These are phyloP conservation scores for Discostella stelligera DNA, from an alignment of 352 stramenopile genomes.

Conservation along the genomic window DNA sequence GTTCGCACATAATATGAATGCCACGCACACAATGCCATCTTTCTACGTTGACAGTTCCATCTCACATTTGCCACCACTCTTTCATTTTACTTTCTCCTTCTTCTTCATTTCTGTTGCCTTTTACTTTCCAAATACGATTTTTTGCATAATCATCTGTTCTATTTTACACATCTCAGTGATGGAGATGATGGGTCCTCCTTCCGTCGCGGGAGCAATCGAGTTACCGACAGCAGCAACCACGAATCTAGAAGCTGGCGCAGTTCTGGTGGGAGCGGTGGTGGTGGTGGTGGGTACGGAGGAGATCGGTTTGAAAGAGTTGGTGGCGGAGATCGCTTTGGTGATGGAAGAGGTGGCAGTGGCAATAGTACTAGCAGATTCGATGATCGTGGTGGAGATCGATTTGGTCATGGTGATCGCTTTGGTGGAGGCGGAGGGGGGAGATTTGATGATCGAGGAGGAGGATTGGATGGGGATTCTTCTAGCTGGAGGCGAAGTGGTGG, in stretches of 20 bases:
- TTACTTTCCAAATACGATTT: no score
- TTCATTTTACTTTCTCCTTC: conserved; percentile 13
- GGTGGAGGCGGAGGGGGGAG: conserved; percentile 12
- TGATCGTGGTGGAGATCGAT: conserved; percentile 13
- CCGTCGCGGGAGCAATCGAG: conserved; percentile 33
- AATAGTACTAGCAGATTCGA: conserved; percentile 3
- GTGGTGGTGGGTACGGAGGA: conserved; percentile 19
- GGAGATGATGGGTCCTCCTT: conserved; percentile 58
- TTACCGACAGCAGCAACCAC: neutral
- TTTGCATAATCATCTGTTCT: no score
- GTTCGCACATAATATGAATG: no score
- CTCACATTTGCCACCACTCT: conserved; percentile 32
- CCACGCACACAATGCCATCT: no score
- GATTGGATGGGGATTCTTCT: neutral
- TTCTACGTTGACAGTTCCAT: no score
- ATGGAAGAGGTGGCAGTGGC: conserved; percentile 16
- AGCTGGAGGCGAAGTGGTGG: conserved; percentile 14
- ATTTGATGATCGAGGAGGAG: conserved; percentile 6
- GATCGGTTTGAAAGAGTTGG: conserved; percentile 15
- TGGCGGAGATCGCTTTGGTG: conserved; percentile 11
- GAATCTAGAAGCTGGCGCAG: conserved; percentile 1
- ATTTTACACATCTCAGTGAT: conserved; percentile 24
- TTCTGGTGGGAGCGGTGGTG: conserved; percentile 31
- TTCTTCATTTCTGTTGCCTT: neutral
- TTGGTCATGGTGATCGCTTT: conserved; percentile 13